Conservation (phyloP, 2,329 filamentous ascomycete genomes). For the Decorospora gaudefroyi region DNA sequence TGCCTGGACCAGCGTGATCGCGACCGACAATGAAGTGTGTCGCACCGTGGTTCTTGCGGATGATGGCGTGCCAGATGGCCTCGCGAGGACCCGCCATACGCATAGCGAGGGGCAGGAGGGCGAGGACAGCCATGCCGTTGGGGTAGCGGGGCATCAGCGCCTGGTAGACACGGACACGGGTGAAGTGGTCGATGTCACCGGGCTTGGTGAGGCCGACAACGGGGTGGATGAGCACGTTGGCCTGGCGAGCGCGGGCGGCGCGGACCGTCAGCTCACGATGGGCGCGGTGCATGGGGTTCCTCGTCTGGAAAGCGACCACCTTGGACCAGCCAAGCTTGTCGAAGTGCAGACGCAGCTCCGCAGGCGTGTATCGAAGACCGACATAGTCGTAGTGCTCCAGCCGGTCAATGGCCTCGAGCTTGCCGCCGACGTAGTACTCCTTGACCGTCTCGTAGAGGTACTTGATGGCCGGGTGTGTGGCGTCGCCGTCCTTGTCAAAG, state of each 20-base stretch:
- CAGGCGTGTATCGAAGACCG: constrained; percentile 88
- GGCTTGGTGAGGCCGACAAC: constrained; percentile 98
- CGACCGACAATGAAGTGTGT: constrained; percentile 99
- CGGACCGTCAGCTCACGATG: constrained; percentile 97
- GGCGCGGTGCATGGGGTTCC: constrained; percentile 98
- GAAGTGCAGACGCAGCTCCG: constrained; percentile 93
- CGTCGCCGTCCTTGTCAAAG: constrained; percentile 89
- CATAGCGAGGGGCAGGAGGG: constrained; percentile 95
- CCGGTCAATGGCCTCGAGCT: constrained; percentile 92
- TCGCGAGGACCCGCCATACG: constrained; percentile 98
- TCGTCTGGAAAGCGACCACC: constrained; percentile 97
- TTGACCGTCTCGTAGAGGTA: constrained; percentile 80
- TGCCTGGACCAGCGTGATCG: constrained; percentile 96
- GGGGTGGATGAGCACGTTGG: constrained; percentile 98
- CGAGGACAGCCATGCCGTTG: constrained; percentile 97
- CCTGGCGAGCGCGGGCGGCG: constrained; percentile 91
- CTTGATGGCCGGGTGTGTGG: constrained; percentile 88
- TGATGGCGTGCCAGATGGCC: constrained; percentile 99
- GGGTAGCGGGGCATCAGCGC: constrained; percentile 94
- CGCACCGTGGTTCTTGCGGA: constrained; percentile 98
- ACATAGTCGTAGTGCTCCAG: constrained; percentile 99
- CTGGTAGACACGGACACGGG: constrained; percentile 97
- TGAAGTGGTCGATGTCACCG: constrained; percentile 99
- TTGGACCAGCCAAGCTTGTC: constrained; percentile 99
- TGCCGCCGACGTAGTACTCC: constrained; percentile 93